Evolutionary conservation across 2,329 filamentous ascomycete genomes (phyloP).

Genomic region (Geosmithia flava): DNA sequence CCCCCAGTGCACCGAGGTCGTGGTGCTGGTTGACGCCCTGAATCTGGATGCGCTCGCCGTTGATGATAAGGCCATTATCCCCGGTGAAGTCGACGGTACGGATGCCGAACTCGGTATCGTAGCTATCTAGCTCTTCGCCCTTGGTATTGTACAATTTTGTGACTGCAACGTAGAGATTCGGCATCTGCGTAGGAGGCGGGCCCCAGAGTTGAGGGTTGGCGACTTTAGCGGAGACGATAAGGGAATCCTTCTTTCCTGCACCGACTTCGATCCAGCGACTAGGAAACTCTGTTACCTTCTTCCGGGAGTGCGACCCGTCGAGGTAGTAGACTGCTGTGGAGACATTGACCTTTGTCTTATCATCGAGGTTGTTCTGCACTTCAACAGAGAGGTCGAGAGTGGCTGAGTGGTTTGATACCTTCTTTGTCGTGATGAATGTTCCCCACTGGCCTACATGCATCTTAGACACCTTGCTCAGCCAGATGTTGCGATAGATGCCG

Average conservation of each 20-base stretch:
- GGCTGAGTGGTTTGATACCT: slow-evolving; percentile 29
- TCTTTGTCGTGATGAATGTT: slow-evolving; percentile 31
- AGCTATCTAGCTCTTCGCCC: slow-evolving; percentile 22
- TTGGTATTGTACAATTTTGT: slow-evolving; percentile 20
- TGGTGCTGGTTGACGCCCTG: slow-evolving; percentile 38
- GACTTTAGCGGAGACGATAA: slow-evolving; percentile 1
- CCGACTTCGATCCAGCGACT: slow-evolving; percentile 1
- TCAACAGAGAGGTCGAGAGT: slow-evolving; percentile 29
- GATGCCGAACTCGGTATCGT: slow-evolving; percentile 37
- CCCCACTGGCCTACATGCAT: slow-evolving; percentile 36
- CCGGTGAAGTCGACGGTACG: slow-evolving; percentile 26
- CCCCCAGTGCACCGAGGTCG: slow-evolving; percentile 34
- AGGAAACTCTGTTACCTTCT: not conserved
- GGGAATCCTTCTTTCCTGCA: not conserved
- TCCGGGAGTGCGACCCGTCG: not conserved
- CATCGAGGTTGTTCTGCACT: slow-evolving; percentile 25
- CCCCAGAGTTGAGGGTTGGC: slow-evolving; percentile 32
- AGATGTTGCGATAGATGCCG: slow-evolving; percentile 40
- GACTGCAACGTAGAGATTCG: slow-evolving; percentile 33
- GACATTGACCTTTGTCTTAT: not conserved
- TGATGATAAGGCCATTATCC: slow-evolving; percentile 28
- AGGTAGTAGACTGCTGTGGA: slow-evolving; percentile 2
- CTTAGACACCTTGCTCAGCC: slow-evolving; percentile 34
- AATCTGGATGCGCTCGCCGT: slow-evolving; percentile 29
- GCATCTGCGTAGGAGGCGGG: slow-evolving; percentile 27